Percentiles rank a stretch among this genome's conserved stretches.
These are phyloP conservation scores for Arachis hypogaea DNA, from an alignment of 306 rosid genomes.

Conservation along the genomic window DNA sequence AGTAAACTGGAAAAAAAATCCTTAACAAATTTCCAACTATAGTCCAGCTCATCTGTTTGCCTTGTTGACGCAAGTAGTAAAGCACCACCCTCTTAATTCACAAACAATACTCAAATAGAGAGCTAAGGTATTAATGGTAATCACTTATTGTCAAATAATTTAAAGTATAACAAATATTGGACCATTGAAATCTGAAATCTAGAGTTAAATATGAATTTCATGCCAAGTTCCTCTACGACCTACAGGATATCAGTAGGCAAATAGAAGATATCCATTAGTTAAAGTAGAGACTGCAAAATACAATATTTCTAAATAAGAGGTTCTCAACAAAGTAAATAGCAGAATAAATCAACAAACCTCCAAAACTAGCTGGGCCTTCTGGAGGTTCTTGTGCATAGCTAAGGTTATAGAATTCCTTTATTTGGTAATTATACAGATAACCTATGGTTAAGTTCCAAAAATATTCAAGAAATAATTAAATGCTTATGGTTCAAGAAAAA, in stretches of 20 bases:
- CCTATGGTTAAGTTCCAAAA: conserved; percentile 60
- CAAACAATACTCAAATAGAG: not conserved
- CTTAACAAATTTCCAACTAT: not conserved
- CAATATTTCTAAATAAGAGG: conserved; percentile 28
- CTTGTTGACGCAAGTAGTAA: too few species aligned
- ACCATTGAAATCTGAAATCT: not conserved
- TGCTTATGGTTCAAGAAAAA: conserved; percentile 22
- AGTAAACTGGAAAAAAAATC: conserved; percentile 5
- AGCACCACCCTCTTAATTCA: too few species aligned
- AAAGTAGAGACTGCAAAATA: conserved; percentile 23
- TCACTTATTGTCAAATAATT: not conserved
- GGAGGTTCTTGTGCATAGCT: conserved; percentile 78
- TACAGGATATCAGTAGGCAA: conserved; percentile 25
- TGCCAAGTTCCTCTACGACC: conserved; percentile 8
- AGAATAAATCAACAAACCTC: conserved; percentile 70
- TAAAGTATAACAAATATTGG: conserved; percentile 12
- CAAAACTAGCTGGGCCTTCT: conserved; percentile 88
- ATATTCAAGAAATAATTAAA: conserved; percentile 40
- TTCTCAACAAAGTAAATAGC: conserved; percentile 41
- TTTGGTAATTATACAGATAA: conserved; percentile 84
- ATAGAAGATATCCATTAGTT: conserved; percentile 13
- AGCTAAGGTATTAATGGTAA: not conserved
- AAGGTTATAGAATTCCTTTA: conserved; percentile 92
- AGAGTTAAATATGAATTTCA: conserved; percentile 4
- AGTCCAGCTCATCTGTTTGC: not conserved